These are phyloP conservation scores for Colletotrichum cuscutae DNA, from an alignment of 2,329 filamentous ascomycete genomes.

Conservation along the genomic window DNA sequence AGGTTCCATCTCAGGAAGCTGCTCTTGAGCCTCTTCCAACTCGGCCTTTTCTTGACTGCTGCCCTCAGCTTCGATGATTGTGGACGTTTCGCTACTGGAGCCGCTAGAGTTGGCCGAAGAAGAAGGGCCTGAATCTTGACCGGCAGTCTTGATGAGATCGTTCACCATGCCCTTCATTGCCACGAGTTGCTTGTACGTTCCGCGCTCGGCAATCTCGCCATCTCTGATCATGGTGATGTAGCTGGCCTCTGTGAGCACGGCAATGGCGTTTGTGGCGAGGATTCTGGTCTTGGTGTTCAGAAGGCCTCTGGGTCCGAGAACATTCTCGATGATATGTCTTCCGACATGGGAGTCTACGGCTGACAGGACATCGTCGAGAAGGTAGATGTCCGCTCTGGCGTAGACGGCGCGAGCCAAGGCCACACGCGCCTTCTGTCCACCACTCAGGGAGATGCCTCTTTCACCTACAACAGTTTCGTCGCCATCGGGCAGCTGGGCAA, in stretches of 20 bases:
- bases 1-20: slow-evolving; percentile 78
- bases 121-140: slow-evolving; percentile 52
- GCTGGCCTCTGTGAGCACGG: slow-evolving; percentile 88
- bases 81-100: slow-evolving; percentile 66
- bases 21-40: slow-evolving; percentile 82
- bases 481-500: slow-evolving; percentile 90
- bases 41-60: slow-evolving; percentile 68
- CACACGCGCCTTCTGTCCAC: slow-evolving; percentile 94
- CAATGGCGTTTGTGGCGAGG: slow-evolving; percentile 93
- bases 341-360: slow-evolving; percentile 99
- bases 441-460: slow-evolving; percentile 93
- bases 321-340: slow-evolving; percentile 92
- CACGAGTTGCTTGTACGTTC: slow-evolving; percentile 90
- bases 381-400: slow-evolving; percentile 93
- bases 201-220: slow-evolving; percentile 84
- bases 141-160: slow-evolving; percentile 82
- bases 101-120: slow-evolving; percentile 59
- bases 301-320: slow-evolving; percentile 86
- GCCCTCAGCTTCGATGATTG: slow-evolving; percentile 62
- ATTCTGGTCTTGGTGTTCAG: slow-evolving; percentile 89
- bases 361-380: slow-evolving; percentile 93
- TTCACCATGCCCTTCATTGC: slow-evolving; percentile 93
- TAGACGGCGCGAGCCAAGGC: slow-evolving; percentile 95
- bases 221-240: slow-evolving; percentile 88
- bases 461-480: slow-evolving; percentile 98